Conservation (phyloP, 352 stramenopile genomes). For the Phytophthora sp. region DNA sequence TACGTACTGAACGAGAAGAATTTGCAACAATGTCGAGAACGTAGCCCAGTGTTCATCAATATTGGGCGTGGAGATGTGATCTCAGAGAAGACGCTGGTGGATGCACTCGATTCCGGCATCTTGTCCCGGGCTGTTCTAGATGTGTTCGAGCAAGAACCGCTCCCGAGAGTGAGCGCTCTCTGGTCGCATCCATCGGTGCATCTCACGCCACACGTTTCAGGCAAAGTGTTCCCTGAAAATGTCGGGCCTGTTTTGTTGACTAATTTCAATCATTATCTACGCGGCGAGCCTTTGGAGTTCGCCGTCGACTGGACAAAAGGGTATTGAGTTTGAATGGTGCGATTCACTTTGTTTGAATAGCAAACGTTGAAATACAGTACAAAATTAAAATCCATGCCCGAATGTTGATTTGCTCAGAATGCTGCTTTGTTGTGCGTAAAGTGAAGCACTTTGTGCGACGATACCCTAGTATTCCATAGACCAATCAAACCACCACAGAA, state of each 20-base stretch:
- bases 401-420: no score
- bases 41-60: constrained; percentile 84
- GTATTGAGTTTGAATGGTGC: background rate
- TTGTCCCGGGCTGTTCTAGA: constrained; percentile 53
- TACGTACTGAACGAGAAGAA: constrained; percentile 60
- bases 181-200: constrained; percentile 59
- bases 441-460: no score
- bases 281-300: constrained; percentile 11
- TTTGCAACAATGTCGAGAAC: constrained; percentile 44
- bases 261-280: constrained; percentile 38
- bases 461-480: no score
- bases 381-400: no score
- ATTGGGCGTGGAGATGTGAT: constrained; percentile 86
- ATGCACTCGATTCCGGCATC: constrained; percentile 57
- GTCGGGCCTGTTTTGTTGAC: constrained; percentile 66
- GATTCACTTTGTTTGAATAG: background rate
- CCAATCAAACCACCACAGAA: no score
- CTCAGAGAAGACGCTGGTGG: constrained; percentile 48
- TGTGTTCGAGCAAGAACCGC: constrained; percentile 44
- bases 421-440: no score
- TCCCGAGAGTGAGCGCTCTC: constrained; percentile 43
- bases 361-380: no score
- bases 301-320: constrained; percentile 7
- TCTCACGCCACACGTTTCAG: constrained; percentile 77
- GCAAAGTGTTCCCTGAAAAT: constrained; percentile 64